Evolutionary conservation across 2,329 filamentous ascomycete species (phyloP).

Genomic region (Cercospora brassicicola): DNA sequence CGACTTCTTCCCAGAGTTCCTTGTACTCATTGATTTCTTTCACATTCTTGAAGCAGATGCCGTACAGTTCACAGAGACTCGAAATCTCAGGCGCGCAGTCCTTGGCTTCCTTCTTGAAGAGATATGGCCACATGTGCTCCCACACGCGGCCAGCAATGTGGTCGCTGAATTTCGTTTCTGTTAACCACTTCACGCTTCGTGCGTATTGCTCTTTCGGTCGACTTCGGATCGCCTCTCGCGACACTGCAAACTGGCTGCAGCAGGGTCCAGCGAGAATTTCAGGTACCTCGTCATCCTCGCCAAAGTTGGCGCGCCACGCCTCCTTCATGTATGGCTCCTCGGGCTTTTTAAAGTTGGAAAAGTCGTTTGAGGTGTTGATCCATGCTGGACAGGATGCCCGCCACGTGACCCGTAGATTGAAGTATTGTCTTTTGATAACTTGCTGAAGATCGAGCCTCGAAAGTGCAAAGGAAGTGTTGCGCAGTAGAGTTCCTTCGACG

Average conservation of each 20-base stretch:
- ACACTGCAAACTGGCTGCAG: slow-evolving; percentile 24
- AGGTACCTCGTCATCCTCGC: slow-evolving; percentile 14
- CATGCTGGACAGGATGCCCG: slow-evolving; percentile 19
- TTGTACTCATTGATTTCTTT: slow-evolving; percentile 19
- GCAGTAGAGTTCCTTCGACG: slow-evolving; percentile 15
- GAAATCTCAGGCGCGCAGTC: slow-evolving; percentile 18
- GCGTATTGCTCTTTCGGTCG: slow-evolving; percentile 21
- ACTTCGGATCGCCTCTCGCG: slow-evolving; percentile 13
- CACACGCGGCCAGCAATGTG: slow-evolving; percentile 16
- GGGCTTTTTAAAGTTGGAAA: slow-evolving; percentile 15
- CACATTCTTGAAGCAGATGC: slow-evolving; percentile 21
- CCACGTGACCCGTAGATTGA: slow-evolving; percentile 24
- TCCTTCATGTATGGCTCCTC: slow-evolving; percentile 23
- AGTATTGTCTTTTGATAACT: slow-evolving; percentile 15
- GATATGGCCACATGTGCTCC: slow-evolving; percentile 24
- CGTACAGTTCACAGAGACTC: slow-evolving; percentile 25
- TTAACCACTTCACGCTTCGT: slow-evolving; percentile 15
- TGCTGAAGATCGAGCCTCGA: slow-evolving; percentile 18
- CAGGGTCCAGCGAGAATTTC: slow-evolving; percentile 20
- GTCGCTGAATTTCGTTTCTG: slow-evolving; percentile 15
- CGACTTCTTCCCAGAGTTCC: slow-evolving; percentile 24
- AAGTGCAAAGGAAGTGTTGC: slow-evolving; percentile 20
- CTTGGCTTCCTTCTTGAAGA: slow-evolving; percentile 12
- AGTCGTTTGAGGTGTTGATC: slow-evolving; percentile 22
- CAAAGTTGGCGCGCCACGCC: slow-evolving; percentile 22